Evolutionary conservation across 2,329 filamentous ascomycete species (phyloP).

Genomic region (Thielaviopsis cerberus): DNA sequence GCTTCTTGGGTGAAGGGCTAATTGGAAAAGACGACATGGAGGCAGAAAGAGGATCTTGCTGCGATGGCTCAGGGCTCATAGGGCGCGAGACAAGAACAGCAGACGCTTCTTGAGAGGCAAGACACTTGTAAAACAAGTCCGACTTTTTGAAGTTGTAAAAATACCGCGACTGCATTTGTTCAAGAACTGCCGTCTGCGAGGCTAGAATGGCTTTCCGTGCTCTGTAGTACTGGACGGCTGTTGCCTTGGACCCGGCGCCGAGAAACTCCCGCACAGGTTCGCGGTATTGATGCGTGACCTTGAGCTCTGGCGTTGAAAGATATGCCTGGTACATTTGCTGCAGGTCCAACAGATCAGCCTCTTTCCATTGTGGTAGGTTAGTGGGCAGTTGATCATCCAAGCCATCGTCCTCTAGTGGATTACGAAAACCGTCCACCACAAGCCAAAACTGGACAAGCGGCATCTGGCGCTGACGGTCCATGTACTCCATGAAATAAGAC

Average conservation of each 20-base stretch:
- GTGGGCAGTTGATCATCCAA: conserved; percentile 36
- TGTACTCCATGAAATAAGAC: conserved; percentile 99
- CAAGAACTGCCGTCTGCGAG: conserved; percentile 65
- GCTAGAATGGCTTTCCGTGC: conserved; percentile 66
- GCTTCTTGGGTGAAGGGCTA: neutral
- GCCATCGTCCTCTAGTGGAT: conserved; percentile 70
- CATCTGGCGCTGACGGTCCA: conserved; percentile 82
- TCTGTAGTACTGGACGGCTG: conserved; percentile 61
- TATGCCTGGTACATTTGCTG: conserved; percentile 86
- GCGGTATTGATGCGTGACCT: conserved; percentile 51
- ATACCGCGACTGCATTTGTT: conserved; percentile 64
- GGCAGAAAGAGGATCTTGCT: neutral
- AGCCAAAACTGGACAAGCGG: conserved; percentile 93
- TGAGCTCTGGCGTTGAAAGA: conserved; percentile 62
- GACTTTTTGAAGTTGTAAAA: conserved; percentile 80
- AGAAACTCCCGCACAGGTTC: conserved; percentile 60
- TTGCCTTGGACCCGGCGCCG: conserved; percentile 55
- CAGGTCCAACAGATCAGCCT: conserved; percentile 71
- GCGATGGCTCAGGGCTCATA: neutral
- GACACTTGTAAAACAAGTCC: conserved; percentile 87
- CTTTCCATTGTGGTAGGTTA: conserved; percentile 51
- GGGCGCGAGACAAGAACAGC: neutral
- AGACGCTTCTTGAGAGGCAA: conserved; percentile 66
- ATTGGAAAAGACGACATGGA: neutral
- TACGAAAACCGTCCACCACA: conserved; percentile 88